Base-by-base conservation (phyloP, 164 flowering plant species). In the Stephania yunnanensis region DNA sequence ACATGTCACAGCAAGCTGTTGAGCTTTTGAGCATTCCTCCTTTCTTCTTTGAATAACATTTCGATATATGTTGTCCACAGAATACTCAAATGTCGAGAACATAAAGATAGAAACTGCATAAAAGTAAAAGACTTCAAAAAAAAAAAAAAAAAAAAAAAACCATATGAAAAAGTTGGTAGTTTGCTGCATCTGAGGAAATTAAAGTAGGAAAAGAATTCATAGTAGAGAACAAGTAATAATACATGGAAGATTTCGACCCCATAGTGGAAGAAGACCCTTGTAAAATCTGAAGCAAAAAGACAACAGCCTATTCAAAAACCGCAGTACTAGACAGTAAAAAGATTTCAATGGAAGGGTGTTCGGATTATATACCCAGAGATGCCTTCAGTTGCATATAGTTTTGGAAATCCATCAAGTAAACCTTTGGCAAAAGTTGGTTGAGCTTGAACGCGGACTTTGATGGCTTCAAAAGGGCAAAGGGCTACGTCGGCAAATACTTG, bases 201-300 rank as follows among this genome's bases (percentile, higher is more conserved):
- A 73, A 36, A 17, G 44, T 25, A 46, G 46, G 42, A 73, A 10
- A 45, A n/a, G 36, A 55, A 72, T 10, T 19, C 17, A 45, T 11
- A 73, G 25, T n/a, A 22, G 19, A 61, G 29, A 69, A 71, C 53
- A 61, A 11, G 25, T 25, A 25, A 52, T 7, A 80, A 74, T 89
- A 92, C 96, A 93, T 86, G 98, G 98, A 81, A 93, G 89, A 78
- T 94, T 92, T 13, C 97, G 90, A 70, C 92, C 88, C 97, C 89
- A 89, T 61, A 92, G 95, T 76, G 97, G 98, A 82, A 85, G 31
- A 78, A 94, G 91, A 13, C 98, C 97, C 74, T 79, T 83, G 86
- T 90, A 92, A 48, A 92, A 91, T 75, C 97, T 94, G 95, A 84
- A 87, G 70, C 12, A 42, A 80, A 55, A 73, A 45, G 79, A 17